Base-by-base conservation (phyloP, 495 filamentous ascomycete species). In the Coniosporium apollinis region DNA sequence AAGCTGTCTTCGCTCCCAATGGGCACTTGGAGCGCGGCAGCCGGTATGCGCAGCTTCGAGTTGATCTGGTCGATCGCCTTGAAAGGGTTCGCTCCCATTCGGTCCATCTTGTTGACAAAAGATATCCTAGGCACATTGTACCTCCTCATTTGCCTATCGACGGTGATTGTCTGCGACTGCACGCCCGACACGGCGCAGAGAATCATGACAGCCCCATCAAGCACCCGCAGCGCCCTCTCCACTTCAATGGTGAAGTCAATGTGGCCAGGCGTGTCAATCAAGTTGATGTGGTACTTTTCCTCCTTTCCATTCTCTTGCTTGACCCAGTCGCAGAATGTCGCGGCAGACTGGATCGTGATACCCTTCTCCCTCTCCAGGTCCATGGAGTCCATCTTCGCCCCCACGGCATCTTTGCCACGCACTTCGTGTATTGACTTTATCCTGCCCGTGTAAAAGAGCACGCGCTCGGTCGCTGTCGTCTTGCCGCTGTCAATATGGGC, bases 301-400 rank as follows among this genome's bases (percentile, higher is more conserved):
- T 94, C 80, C 48, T 79, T 65, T 26, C 70, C 73, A 24, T 79
- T 73, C 31, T 61, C 55, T 45, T 66, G 74, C 68, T 94, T 96
- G 38, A 79, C 58, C 91, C 91, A 99, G 60, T 99, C 85, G 60
- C 85, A 92, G 56, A 92, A 99, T 1, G 89, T 97, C 16, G 89
- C 89, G 26, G 89, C 89, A 36, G 85, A 94, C 61, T 97, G 87
- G 44, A 97, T 97, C 37, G 89, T 97, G 54, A 97, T 97, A 52
- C 89, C 89, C 66, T 94, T 89, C 52, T 97, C 89, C 53, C 89
- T 69, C 58, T 99, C 91, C 43, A 99, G 61, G 33, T 96, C 91
- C 91, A 99, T 99, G 6, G 85, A 94, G 66, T 99, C 91, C 91
- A 99, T 99, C 63, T 99, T 99, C 30, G 91, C 91, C 46, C 91